Conservation (phyloP, 2,329 filamentous ascomycete species). For the Fusarium cyanostomum region DNA sequence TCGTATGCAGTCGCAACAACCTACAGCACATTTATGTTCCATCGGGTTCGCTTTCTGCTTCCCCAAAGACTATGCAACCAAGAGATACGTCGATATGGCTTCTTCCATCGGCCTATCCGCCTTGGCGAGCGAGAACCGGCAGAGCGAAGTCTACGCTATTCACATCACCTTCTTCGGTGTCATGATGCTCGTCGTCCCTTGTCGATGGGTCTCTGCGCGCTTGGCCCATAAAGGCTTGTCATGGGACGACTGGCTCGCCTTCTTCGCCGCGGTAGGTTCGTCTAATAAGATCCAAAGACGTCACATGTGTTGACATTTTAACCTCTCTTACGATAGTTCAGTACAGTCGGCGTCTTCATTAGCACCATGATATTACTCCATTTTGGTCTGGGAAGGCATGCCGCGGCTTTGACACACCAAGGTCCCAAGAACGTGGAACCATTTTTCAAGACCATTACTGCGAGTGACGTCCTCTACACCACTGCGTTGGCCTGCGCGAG, state of each 20-base stretch:
- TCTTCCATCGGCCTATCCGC: not conserved
- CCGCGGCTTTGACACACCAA: not conserved
- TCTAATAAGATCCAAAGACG: rapidly evolving
- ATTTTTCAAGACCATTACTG: constrained; percentile 2
- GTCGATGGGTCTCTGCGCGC: not conserved
- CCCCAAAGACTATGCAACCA: too few relatives aligned
- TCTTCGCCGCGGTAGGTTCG: not conserved
- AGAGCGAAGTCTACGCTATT: not conserved
- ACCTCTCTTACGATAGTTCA: not conserved
- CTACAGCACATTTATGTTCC: too few relatives aligned
- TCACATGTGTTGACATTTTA: too few relatives aligned
- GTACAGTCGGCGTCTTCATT: not conserved
- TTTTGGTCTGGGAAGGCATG: not conserved
- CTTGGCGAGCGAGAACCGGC: not conserved
- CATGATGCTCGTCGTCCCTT: constrained; percentile 4
- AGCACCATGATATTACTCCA: constrained; percentile 1
- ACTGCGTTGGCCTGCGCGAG: not conserved
- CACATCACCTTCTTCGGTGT: not conserved
- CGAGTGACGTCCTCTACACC: constrained; percentile 3
- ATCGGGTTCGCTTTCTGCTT: too few relatives aligned
- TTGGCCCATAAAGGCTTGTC: not conserved
- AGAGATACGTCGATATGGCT: not conserved
- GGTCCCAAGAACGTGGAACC: not conserved
- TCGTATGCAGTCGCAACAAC: too few relatives aligned
- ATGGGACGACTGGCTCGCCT: constrained; percentile 9